Evolutionary conservation across 2,329 filamentous ascomycete species (phyloP).

Genomic region (Hypoxylon sp.): DNA sequence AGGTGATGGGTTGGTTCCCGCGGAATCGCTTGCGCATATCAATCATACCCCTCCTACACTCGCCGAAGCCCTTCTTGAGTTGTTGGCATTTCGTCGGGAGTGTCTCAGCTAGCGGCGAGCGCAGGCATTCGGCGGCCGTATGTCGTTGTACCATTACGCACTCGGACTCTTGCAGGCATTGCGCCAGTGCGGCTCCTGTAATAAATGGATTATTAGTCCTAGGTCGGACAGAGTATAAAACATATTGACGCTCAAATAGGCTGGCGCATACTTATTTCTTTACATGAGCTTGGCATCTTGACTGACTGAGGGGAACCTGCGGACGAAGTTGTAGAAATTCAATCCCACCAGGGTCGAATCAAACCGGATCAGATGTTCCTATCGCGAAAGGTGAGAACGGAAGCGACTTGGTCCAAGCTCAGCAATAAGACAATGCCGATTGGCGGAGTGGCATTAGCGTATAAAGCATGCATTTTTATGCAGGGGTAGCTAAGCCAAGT

Average conservation of each 20-base stretch:
- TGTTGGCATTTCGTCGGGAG: slow-evolving; percentile 92
- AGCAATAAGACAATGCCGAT: slow-evolving; percentile 31
- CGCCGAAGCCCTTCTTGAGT: slow-evolving; percentile 90
- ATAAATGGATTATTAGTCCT: slow-evolving; percentile 31
- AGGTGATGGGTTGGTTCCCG: slow-evolving; percentile 87
- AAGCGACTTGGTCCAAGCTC: slow-evolving; percentile 39
- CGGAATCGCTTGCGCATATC: slow-evolving; percentile 99
- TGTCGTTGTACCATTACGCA: slow-evolving; percentile 95
- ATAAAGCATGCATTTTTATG: slow-evolving; percentile 29
- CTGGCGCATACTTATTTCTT: slow-evolving; percentile 85
- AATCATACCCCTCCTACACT: slow-evolving; percentile 96
- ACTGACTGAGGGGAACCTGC: slow-evolving; percentile 18
- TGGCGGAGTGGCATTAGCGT: slow-evolving; percentile 26
- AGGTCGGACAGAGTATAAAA: slow-evolving; percentile 8
- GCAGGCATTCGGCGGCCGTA: slow-evolving; percentile 88
- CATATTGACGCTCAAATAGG: slow-evolving; percentile 3
- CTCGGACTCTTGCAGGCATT: slow-evolving; percentile 96
- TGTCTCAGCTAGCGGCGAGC: slow-evolving; percentile 82
- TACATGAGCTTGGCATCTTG: slow-evolving; percentile 93
- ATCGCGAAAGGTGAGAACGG: slow-evolving; percentile 37
- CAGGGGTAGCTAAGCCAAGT: slow-evolving; percentile 38
- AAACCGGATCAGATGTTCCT: slow-evolving; percentile 36
- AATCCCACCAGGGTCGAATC: slow-evolving; percentile 3
- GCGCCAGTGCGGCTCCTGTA: slow-evolving; percentile 88
- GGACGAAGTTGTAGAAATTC: slow-evolving; percentile 8